phyloP scores from a whole-genome alignment of 768 basidiomycete genomes.

The Cyclocybe cylindracea region DNA sequence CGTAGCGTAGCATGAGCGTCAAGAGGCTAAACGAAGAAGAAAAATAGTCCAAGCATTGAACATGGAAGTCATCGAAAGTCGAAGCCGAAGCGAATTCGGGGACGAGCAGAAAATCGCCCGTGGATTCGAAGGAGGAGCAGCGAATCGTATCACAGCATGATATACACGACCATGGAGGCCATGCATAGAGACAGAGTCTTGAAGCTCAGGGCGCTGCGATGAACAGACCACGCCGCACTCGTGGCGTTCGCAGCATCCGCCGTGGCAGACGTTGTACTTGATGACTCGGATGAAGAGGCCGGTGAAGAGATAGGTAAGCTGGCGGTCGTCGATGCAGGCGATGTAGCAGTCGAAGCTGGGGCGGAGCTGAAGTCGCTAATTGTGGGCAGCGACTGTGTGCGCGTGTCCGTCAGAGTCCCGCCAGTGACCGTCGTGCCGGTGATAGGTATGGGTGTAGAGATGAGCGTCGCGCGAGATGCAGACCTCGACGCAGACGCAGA shows the following conservation, averaged over 20 bases:
- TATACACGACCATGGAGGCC: slow-evolving; percentile 16
- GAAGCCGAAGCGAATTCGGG: no score
- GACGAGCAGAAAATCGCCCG: no score
- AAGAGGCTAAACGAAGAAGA: no score
- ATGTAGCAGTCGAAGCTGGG: slow-evolving; percentile 16
- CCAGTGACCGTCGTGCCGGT: slow-evolving; percentile 32
- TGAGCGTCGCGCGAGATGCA: slow-evolving; percentile 21
- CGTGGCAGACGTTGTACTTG: slow-evolving; percentile 9
- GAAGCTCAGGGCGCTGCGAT: slow-evolving; percentile 6
- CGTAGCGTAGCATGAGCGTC: no score
- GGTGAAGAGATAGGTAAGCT: not conserved
- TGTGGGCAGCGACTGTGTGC: slow-evolving; percentile 11
- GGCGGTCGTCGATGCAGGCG: slow-evolving; percentile 10
- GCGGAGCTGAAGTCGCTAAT: slow-evolving; percentile 9
- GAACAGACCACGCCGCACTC: slow-evolving; percentile 27
- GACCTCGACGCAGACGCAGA: slow-evolving; percentile 4
- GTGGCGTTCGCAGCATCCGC: slow-evolving; percentile 14
- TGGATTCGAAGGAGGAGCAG: no score
- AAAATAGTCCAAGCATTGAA: no score
- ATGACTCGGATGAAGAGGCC: slow-evolving; percentile 11
- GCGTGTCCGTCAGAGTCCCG: slow-evolving; percentile 3
- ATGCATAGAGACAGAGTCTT: slow-evolving; percentile 16
- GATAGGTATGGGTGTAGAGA: slow-evolving; percentile 31
- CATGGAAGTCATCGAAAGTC: no score
- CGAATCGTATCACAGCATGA: slow-evolving; percentile 10